Base-by-base conservation (phyloP, 257 asterid genomes). In the Coffea eugenioides region DNA sequence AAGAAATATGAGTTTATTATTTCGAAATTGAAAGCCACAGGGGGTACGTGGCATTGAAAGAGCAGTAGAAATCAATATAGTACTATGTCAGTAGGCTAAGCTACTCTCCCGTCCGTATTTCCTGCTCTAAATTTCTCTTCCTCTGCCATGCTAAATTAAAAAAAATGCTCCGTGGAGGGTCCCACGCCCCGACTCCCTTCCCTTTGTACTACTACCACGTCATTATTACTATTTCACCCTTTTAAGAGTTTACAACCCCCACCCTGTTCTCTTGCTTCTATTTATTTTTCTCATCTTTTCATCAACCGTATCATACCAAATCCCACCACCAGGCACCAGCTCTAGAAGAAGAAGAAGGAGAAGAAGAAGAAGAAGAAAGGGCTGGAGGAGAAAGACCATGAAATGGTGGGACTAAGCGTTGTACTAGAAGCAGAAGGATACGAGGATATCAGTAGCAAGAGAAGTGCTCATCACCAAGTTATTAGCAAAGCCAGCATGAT, bases 321-420 rank as follows among this genome's bases (percentile, higher is more conserved):
- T 46, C 72, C 51, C 75, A 48, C 76, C 74, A 52, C 74, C 56
- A 49, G 54, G 14, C 77, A 13, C 80, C 72, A 34, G 79, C 71
- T 13, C 34, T 31, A 4, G 21, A 57, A 18, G n/a, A 59, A 4
- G 27, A 23, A 25, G 34, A 23, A 6, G 80, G 83, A 4, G 21
- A 57, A 18, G 27, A 23, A 25, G 34, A 23, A 6, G 80, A 85
- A 48, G 82, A 79, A 52, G 34, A 9, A 9, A 31, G 45, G 43
- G 73, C 43, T 6, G 25, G 12, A 36, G 69, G 81, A 46, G 41
- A 73, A 46, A 81, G 81, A 69, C 31, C 77, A 88, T 88, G 92
- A 87, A 86, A 90, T 93, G 98, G 98, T 93, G 84, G 98, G 98
- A 13, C 92, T 94, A 34, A 94, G 98, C 80, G 92, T 94, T 72